These are phyloP conservation scores for Bruguiera parviflora DNA, from an alignment of 345 rosid species.

Conservation along the genomic window DNA sequence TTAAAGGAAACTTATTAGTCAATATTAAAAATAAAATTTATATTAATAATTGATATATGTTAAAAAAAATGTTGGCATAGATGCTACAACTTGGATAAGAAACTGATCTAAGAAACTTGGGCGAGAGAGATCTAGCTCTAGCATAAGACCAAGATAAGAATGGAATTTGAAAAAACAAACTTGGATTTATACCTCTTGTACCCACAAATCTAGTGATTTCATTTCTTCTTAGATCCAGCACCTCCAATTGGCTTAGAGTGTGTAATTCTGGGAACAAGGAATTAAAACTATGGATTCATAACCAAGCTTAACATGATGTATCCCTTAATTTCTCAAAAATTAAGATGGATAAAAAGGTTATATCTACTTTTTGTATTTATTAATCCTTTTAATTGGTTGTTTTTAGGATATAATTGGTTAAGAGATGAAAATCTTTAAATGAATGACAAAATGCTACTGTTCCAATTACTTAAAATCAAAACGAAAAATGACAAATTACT, in stretches of 20 bases:
- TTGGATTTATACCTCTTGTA: constrained; percentile 10
- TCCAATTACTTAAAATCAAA: background rate
- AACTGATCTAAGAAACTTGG: background rate
- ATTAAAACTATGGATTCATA: background rate
- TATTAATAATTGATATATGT: no score
- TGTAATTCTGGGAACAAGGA: background rate
- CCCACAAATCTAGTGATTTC: background rate
- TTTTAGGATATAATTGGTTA: no score
- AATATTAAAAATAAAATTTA: no score
- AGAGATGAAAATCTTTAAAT: background rate
- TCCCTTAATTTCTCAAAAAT: background rate
- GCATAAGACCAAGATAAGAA: background rate
- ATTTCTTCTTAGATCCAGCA: constrained; percentile 4
- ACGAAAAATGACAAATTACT: background rate
- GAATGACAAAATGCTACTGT: background rate
- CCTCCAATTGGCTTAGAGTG: constrained; percentile 5
- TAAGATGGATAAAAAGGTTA: background rate
- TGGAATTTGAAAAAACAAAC: background rate
- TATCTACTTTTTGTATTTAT: background rate
- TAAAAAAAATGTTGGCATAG: no score
- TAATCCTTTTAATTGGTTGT: background rate
- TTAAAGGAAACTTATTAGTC: background rate
- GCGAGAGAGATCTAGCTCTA: no score
- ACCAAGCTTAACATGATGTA: background rate
- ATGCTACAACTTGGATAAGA: no score